Conservation (phyloP, 306 rosid species). For the Gynostemma pentaphyllum region DNA sequence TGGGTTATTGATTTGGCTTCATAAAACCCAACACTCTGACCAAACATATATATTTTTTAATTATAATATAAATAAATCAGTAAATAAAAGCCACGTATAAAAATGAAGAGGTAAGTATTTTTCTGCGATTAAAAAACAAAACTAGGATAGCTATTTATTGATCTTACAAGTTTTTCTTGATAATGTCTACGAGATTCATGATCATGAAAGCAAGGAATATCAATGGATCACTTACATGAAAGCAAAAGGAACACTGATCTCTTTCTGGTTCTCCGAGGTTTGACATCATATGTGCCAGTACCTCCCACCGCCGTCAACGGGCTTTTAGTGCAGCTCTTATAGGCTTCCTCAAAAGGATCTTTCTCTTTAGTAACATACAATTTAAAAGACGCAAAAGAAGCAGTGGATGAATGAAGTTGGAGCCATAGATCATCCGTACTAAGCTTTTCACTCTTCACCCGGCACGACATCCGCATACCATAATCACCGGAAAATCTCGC, state of each 20-base stretch:
- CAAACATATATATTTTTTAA: no score
- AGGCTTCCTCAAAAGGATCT: slow-evolving; percentile 50
- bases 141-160: no score
- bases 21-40: no score
- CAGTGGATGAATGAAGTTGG: not conserved
- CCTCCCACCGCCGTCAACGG: slow-evolving; percentile 6
- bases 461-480: not conserved
- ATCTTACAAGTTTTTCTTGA: no score
- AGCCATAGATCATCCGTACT: not conserved
- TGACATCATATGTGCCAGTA: slow-evolving; percentile 2
- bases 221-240: not conserved
- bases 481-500: slow-evolving; percentile 2
- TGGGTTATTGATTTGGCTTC: no score
- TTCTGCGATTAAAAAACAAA: no score
- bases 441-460: not conserved
- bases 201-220: no score
- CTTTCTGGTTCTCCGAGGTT: slow-evolving; percentile 17
- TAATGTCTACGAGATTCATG: no score
- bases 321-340: slow-evolving; percentile 31
- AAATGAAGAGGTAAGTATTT: no score
- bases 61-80: no score
- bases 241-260: not conserved
- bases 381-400: not conserved
- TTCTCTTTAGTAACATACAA: slow-evolving; percentile 16
- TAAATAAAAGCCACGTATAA: no score